Conservation (phyloP, 108 stramenopile species). For the Heterococcus sp. region DNA sequence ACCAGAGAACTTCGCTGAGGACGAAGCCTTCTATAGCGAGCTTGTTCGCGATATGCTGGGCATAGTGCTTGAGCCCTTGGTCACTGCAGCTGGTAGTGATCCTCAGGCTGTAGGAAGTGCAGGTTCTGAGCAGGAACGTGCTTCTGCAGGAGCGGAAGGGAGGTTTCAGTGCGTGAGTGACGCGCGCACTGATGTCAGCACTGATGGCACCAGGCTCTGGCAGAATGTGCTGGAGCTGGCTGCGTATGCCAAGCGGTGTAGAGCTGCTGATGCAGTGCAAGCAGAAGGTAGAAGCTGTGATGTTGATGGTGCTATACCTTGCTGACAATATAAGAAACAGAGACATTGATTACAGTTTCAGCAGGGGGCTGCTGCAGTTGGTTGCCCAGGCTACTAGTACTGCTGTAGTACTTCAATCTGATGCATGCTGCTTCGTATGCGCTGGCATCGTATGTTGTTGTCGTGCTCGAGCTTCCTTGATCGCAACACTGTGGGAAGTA, state of each 20-base stretch:
- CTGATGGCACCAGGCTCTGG: neutral
- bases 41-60: constrained; percentile 25
- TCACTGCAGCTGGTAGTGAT: neutral
- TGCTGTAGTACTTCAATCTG: too few relatives aligned
- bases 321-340: too few relatives aligned
- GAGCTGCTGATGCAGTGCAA: neutral
- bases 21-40: constrained; percentile 21
- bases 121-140: neutral
- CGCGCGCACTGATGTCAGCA: neutral
- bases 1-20: constrained; percentile 14
- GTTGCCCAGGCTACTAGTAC: too few relatives aligned
- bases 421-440: too few relatives aligned
- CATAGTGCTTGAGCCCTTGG: constrained; percentile 11
- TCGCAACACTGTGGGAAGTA: too few relatives aligned
- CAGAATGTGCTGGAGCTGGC: neutral
- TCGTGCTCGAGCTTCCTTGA: too few relatives aligned
- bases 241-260: neutral
- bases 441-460: too few relatives aligned
- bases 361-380: too few relatives aligned
- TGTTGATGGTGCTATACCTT: too few relatives aligned
- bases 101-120: neutral
- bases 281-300: too few relatives aligned
- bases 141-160: neutral
- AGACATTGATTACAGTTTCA: too few relatives aligned
- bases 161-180: neutral